Evolutionary conservation across 1,284 basidiomycete species (phyloP).

Genomic region (Ganoderma sinense): DNA sequence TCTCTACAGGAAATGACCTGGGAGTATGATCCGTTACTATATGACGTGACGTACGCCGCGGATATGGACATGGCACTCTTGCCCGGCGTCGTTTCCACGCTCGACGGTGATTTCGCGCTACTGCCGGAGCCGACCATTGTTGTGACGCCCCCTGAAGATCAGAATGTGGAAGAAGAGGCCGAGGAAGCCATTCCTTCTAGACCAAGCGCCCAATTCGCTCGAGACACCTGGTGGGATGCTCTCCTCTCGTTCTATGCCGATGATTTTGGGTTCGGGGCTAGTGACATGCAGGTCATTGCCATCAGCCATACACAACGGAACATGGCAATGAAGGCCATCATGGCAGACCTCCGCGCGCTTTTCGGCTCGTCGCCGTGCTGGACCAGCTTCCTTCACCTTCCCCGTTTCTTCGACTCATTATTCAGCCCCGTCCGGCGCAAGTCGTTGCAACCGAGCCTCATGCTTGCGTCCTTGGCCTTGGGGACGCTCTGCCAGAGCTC

Average conservation of each 20-base stretch:
- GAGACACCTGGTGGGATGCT: constrained; percentile 82
- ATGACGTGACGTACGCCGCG: constrained; percentile 2
- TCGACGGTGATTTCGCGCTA: not conserved
- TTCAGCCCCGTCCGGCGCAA: constrained; percentile 58
- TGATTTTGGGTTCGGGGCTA: constrained; percentile 33
- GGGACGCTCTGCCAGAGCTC: constrained; percentile 75
- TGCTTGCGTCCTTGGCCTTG: constrained; percentile 69
- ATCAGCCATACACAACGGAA: constrained; percentile 55
- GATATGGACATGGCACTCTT: constrained; percentile 11
- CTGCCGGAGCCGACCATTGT: not conserved
- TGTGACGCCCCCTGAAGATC: constrained; percentile 9
- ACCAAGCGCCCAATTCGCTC: constrained; percentile 68
- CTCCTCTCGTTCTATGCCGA: constrained; percentile 66
- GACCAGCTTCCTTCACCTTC: constrained; percentile 76
- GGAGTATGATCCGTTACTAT: constrained; percentile 22
- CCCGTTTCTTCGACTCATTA: constrained; percentile 66
- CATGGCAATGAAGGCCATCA: constrained; percentile 51
- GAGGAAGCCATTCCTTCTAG: constrained; percentile 32
- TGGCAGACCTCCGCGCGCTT: constrained; percentile 65
- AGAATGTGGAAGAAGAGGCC: not conserved
- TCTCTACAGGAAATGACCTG: constrained; percentile 14
- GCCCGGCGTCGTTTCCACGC: not conserved
- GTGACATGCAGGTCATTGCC: constrained; percentile 36
- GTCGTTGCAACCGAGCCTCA: constrained; percentile 69
- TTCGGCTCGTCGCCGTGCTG: constrained; percentile 70